These are phyloP conservation scores for Blastomyces parvus DNA, from an alignment of 2,329 filamentous ascomycete genomes.

Conservation along the genomic window DNA sequence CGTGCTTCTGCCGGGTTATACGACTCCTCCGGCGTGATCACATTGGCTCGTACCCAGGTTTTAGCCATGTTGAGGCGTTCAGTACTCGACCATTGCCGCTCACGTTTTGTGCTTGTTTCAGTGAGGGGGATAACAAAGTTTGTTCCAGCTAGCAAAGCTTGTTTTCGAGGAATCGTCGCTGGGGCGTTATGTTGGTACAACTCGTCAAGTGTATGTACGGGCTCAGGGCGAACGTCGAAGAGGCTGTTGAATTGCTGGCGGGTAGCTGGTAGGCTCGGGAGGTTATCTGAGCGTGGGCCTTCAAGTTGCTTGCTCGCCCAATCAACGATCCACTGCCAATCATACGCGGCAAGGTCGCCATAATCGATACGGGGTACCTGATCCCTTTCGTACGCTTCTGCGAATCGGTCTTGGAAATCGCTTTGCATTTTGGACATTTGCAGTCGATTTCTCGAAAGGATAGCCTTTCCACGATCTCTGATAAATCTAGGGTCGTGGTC, in stretches of 20 bases:
- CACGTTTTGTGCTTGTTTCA: constrained; percentile 7
- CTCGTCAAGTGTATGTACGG: constrained; percentile 25
- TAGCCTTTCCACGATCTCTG: constrained; percentile 28
- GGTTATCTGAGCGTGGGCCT: constrained; percentile 25
- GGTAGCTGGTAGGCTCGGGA: constrained; percentile 37
- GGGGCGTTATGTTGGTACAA: constrained; percentile 26
- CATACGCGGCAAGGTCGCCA: constrained; percentile 34
- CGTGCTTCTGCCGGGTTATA: constrained; percentile 34
- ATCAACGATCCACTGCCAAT: constrained; percentile 39
- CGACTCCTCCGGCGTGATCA: constrained; percentile 34
- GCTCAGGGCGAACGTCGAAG: constrained; percentile 34
- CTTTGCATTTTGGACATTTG: constrained; percentile 37
- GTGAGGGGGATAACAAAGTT: constrained; percentile 28
- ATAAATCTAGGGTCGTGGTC: constrained; percentile 31
- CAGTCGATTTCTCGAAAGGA: constrained; percentile 30
- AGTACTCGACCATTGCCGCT: constrained; percentile 13
- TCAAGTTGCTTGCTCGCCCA: constrained; percentile 39
- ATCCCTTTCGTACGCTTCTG: constrained; percentile 36
- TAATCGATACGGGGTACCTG: constrained; percentile 39
- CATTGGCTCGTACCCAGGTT: constrained; percentile 41
- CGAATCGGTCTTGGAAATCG: constrained; percentile 39
- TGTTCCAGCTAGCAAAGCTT: constrained; percentile 25
- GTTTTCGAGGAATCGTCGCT: constrained; percentile 28
- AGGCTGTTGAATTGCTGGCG: constrained; percentile 33
- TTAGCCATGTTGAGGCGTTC: constrained; percentile 32